These are phyloP conservation scores for Vinca minor DNA, from an alignment of 257 asterid genomes.

Conservation along the genomic window DNA sequence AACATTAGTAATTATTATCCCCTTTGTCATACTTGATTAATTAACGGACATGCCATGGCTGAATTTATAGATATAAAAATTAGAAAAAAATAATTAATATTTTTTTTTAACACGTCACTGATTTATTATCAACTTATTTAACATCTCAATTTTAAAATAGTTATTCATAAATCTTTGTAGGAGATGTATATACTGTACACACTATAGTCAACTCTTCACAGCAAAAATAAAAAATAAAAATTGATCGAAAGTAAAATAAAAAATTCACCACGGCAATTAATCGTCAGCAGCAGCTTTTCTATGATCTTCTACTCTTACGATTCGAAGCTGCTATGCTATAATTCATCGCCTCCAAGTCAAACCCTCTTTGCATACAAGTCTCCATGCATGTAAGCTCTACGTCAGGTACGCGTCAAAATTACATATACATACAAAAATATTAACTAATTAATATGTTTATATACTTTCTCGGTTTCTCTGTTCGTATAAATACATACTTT, in stretches of 20 bases:
- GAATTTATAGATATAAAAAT: not conserved
- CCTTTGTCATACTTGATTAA: not conserved
- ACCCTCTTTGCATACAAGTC: slow-evolving; percentile 9
- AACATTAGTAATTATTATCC: too few species aligned
- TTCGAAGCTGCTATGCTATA: slow-evolving; percentile 13
- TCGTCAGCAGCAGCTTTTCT: slow-evolving; percentile 10
- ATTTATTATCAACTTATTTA: not conserved
- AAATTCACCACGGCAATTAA: slow-evolving; percentile 5
- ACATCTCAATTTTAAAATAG: not conserved
- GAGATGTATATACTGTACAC: slow-evolving; percentile 5
- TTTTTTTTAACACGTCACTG: not conserved
- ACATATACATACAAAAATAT: not conserved
- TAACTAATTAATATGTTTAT: not conserved
- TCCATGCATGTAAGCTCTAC: slow-evolving; percentile 20
- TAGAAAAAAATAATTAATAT: not conserved
- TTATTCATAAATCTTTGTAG: not conserved
- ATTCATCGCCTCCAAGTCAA: slow-evolving; percentile 21
- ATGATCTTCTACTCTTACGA: slow-evolving; percentile 17
- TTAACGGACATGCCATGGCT: too few species aligned
- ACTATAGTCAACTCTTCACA: slow-evolving; percentile 16
- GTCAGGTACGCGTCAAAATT: slow-evolving; percentile 31
- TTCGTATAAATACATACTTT: too few species aligned
- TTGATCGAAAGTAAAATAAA: not conserved
- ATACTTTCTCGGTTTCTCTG: too few species aligned
- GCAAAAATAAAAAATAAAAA: too few species aligned